Evolutionary conservation across 495 filamentous ascomycete genomes (phyloP).

Genomic region (Parathielavia hyrcaniae): DNA sequence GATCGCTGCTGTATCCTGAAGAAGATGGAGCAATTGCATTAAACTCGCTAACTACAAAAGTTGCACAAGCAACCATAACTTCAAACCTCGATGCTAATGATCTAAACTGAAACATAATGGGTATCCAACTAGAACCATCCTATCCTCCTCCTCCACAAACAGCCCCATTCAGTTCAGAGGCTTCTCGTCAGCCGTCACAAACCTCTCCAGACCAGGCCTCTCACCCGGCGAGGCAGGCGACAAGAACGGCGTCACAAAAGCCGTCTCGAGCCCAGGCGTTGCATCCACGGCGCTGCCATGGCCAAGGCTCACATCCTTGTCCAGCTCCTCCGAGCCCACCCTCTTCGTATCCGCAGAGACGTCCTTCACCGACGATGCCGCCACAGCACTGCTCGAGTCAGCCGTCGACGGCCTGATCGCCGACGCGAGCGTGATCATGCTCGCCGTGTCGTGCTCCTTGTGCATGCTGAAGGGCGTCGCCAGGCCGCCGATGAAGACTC

Average conservation of each 20-base stretch:
- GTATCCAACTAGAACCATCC: conserved; percentile 17
- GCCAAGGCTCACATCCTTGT: neutral
- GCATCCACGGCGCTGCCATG: neutral
- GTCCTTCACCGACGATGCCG: neutral
- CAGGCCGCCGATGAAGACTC: conserved; percentile 44
- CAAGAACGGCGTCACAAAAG: conserved; percentile 5
- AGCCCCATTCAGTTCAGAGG: conserved; percentile 16
- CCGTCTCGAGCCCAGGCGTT: neutral
- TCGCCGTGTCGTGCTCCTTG: conserved; percentile 46
- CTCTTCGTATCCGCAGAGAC: neutral
- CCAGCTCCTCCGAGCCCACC: neutral
- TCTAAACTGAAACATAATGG: conserved; percentile 9
- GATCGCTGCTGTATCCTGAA: neutral
- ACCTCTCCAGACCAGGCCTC: conserved; percentile 38
- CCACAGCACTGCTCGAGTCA: conserved; percentile 4
- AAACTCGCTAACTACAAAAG: no score
- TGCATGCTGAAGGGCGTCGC: conserved; percentile 47
- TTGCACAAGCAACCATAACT: neutral
- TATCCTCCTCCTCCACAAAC: conserved; percentile 1
- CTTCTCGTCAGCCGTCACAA: conserved; percentile 37
- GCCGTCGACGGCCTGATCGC: conserved; percentile 7
- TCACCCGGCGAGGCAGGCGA: conserved; percentile 16
- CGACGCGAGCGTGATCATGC: conserved; percentile 48
- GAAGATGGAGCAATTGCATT: no score
- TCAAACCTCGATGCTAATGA: neutral